Evolutionary conservation across 805 yeast species (phyloP).

Genomic region (Ogataea methanolica): DNA sequence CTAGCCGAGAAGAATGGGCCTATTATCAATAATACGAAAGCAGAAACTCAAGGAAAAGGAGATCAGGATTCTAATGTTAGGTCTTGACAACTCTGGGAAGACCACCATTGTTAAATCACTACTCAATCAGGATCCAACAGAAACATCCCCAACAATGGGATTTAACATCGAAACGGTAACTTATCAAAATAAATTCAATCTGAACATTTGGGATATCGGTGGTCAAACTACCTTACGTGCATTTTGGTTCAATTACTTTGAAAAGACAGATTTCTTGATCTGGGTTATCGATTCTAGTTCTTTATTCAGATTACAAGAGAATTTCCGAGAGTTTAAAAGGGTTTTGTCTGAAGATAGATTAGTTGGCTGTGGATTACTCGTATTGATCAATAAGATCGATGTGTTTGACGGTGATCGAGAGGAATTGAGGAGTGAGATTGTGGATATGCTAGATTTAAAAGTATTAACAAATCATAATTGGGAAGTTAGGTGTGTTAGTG

Average conservation of each 20-base stretch:
- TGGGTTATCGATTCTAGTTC: slow-evolving; percentile 83
- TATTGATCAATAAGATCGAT: slow-evolving; percentile 76
- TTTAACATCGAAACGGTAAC: slow-evolving; percentile 67
- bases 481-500: slow-evolving; percentile 43
- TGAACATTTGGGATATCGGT: slow-evolving; percentile 80
- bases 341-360: slow-evolving; percentile 64
- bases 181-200: slow-evolving; percentile 33
- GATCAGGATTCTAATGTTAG: slow-evolving; percentile 68
- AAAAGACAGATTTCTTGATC: slow-evolving; percentile 67
- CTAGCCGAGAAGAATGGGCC: slow-evolving; percentile 53
- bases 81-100: slow-evolving; percentile 89
- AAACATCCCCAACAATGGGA: slow-evolving; percentile 87
- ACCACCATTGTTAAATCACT: slow-evolving; percentile 71
- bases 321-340: slow-evolving; percentile 56
- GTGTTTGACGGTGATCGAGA: slow-evolving; percentile 31
- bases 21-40: slow-evolving; percentile 71
- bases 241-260: slow-evolving; percentile 93
- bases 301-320: slow-evolving; percentile 58
- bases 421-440: slow-evolving; percentile 14
- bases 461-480: slow-evolving; percentile 35
- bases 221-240: slow-evolving; percentile 81
- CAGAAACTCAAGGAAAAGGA: slow-evolving; percentile 80
- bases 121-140: slow-evolving; percentile 43
- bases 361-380: slow-evolving; percentile 61
- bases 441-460: slow-evolving; percentile 27